These are phyloP conservation scores for Amanita molliuscula DNA, from an alignment of 768 basidiomycete species.

Conservation along the genomic window DNA sequence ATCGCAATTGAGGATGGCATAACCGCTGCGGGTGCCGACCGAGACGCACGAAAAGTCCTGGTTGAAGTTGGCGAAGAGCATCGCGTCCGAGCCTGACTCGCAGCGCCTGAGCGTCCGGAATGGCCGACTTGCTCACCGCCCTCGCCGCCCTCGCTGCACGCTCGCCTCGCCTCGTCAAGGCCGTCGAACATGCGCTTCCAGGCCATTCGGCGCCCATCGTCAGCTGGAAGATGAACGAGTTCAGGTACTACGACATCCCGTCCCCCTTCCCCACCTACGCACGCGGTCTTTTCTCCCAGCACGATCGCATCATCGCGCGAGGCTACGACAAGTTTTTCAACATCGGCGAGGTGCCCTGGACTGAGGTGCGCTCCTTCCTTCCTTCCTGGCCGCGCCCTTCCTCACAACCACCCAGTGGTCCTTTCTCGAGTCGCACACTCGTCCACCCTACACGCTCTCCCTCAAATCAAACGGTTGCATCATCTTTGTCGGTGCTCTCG, in stretches of 20 bases:
- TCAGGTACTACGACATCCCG: constrained; percentile 83
- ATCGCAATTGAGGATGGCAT: constrained; percentile 96
- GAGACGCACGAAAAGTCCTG: constrained; percentile 97
- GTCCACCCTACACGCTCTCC: constrained; percentile 74
- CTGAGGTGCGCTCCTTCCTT: constrained; percentile 43
- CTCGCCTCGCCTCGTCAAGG: constrained; percentile 56
- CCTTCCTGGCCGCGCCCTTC: constrained; percentile 1
- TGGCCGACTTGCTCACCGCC: constrained; percentile 43
- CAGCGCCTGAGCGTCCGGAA: no score
- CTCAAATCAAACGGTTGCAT: constrained; percentile 96
- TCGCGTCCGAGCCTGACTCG: constrained; percentile 33
- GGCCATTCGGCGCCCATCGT: constrained; percentile 45
- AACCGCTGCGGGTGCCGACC: constrained; percentile 91
- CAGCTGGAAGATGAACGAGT: constrained; percentile 98
- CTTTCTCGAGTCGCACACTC: constrained; percentile 56
- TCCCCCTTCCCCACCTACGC: constrained; percentile 95
- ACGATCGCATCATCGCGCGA: constrained; percentile 67
- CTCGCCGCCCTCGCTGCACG: constrained; percentile 43
- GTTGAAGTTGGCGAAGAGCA: constrained; percentile 93
- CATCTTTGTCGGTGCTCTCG: constrained; percentile 86
- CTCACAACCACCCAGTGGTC: constrained; percentile 47
- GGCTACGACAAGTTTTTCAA: constrained; percentile 99
- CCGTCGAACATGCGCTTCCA: constrained; percentile 44
- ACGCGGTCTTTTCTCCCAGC: constrained; percentile 74
- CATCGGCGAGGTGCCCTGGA: constrained; percentile 94